Evolutionary conservation across 306 rosid species (phyloP).

Genomic region (Astragalus glycyphyllos): DNA sequence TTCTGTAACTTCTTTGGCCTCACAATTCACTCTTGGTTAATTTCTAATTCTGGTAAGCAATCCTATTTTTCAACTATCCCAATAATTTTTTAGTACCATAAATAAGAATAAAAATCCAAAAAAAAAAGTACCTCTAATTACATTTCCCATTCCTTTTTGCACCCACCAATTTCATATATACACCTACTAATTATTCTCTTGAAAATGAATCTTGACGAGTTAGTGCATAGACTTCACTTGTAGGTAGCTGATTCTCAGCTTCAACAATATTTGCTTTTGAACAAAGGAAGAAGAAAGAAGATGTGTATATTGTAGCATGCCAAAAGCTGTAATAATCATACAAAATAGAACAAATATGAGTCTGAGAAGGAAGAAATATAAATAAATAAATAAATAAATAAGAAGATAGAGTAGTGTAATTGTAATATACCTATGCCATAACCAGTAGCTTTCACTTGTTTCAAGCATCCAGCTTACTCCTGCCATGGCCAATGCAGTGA

Average conservation of each 20-base stretch:
- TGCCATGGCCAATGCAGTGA: conserved; percentile 73
- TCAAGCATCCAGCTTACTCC: conserved; percentile 82
- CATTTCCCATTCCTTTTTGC: conserved; percentile 37
- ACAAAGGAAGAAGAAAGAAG: conserved; percentile 70
- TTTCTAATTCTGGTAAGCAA: conserved; percentile 34
- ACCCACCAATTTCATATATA: conserved; percentile 7
- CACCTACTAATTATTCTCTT: conserved; percentile 36
- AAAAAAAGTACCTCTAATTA: neutral
- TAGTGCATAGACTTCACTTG: conserved; percentile 43
- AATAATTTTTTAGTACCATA: conserved; percentile 9
- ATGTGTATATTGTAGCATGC: conserved; percentile 82
- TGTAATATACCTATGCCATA: conserved; percentile 86
- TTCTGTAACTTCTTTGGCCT: conserved; percentile 9
- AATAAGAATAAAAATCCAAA: conserved; percentile 22
- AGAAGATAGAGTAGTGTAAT: neutral
- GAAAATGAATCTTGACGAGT: conserved; percentile 54
- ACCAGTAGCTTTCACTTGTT: conserved; percentile 84
- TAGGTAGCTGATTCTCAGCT: conserved; percentile 41
- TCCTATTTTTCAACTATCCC: conserved; percentile 37
- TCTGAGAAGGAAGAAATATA: conserved; percentile 1
- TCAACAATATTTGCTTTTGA: conserved; percentile 56
- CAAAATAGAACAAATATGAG: conserved; percentile 39
- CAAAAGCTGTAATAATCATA: conserved; percentile 76
- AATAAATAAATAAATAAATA: conserved; percentile 1
- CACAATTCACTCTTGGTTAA: conserved; percentile 19